Conservation (phyloP, 2,329 filamentous ascomycete genomes). For the Beauveria sp. region DNA sequence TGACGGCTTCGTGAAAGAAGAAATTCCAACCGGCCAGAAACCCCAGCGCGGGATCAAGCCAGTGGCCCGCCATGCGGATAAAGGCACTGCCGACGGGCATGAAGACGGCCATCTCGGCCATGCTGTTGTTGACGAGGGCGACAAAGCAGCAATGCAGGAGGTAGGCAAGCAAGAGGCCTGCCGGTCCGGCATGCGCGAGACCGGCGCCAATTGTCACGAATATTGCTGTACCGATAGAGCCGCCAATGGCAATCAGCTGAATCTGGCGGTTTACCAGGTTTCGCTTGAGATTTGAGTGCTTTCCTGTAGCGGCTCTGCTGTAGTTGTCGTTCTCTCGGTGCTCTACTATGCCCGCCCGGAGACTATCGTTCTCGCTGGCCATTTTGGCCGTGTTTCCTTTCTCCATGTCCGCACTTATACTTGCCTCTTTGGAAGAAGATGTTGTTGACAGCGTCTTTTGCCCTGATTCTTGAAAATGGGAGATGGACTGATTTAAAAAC, state of each 20-base stretch:
- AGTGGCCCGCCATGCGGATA: slow-evolving; percentile 55
- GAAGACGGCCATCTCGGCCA: slow-evolving; percentile 57
- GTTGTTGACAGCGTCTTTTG: background rate
- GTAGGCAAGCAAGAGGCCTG: slow-evolving; percentile 50
- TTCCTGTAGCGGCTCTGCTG: background rate
- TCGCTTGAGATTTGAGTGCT: background rate
- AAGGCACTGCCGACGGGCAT: slow-evolving; percentile 58
- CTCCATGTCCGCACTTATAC: background rate
- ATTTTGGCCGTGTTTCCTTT: background rate
- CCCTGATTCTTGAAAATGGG: no score
- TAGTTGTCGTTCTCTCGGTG: background rate
- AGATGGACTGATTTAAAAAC: no score
- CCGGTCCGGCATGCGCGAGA: slow-evolving; percentile 32
- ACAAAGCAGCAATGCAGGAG: slow-evolving; percentile 46
- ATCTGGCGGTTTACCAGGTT: background rate
- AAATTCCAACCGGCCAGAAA: slow-evolving; percentile 42
- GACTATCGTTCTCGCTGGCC: background rate
- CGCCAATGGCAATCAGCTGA: slow-evolving; percentile 30
- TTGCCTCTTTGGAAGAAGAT: background rate
- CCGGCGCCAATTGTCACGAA: slow-evolving; percentile 49
- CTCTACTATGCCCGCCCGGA: background rate
- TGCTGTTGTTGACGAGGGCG: slow-evolving; percentile 54
- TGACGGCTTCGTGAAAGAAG: slow-evolving; percentile 33
- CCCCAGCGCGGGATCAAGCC: slow-evolving; percentile 56
- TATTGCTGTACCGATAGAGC: background rate